phyloP scores from a whole-genome alignment of 805 yeast species.

The Limtongozyma cylindracea region DNA sequence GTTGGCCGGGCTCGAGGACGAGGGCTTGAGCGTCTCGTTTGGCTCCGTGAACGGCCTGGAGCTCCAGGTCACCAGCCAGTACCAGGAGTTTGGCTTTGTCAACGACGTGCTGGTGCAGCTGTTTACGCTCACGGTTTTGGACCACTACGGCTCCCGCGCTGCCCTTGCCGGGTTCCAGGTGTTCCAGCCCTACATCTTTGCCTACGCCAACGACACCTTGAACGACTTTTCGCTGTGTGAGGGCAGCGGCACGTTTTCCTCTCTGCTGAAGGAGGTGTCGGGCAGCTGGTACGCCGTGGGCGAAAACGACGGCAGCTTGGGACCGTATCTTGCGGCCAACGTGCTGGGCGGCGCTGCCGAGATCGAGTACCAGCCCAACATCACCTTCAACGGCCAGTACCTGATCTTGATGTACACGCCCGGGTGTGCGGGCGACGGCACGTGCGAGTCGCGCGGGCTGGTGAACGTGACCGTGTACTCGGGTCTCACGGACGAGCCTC shows the following conservation, averaged over 20 bases:
- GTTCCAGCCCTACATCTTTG: conserved; percentile 28
- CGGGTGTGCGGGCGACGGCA: conserved; percentile 46
- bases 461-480: conserved; percentile 52
- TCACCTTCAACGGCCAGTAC: conserved; percentile 52
- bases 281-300: conserved; percentile 10
- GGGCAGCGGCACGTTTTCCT: conserved; percentile 6
- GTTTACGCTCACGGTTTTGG: conserved; percentile 37
- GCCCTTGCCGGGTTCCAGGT: conserved; percentile 53
- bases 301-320: conserved; percentile 7
- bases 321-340: conserved; percentile 10
- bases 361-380: conserved; percentile 39
- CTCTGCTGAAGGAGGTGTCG: conserved; percentile 6
- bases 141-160: conserved; percentile 44
- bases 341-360: conserved; percentile 6
- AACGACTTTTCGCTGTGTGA: conserved; percentile 53
- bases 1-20: too few species aligned
- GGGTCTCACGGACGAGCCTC: conserved; percentile 16
- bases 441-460: conserved; percentile 49
- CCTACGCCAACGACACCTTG: conserved; percentile 51
- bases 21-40: too few species aligned
- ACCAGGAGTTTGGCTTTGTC: conserved; percentile 65
- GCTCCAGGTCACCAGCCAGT: conserved; percentile 19
- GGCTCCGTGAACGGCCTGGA: conserved; percentile 8
- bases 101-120: conserved; percentile 33
- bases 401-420: conserved; percentile 60